Conservation (phyloP, 2,329 filamentous ascomycete species). For the Sclerotinia glacialis region DNA sequence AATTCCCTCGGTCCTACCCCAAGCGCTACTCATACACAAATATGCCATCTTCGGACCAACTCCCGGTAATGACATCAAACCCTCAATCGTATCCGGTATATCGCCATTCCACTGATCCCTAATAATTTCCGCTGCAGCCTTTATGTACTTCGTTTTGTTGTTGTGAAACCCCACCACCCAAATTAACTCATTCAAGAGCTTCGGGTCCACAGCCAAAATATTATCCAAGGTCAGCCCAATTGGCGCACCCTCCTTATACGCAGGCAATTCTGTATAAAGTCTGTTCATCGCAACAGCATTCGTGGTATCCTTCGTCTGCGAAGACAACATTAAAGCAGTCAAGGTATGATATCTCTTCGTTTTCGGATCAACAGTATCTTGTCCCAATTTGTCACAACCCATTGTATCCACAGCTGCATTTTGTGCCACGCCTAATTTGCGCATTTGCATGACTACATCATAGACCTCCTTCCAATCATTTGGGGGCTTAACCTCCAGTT, state of each 20-base stretch:
- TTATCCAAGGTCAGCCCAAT: conserved; percentile 59
- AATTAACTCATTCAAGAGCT: conserved; percentile 61
- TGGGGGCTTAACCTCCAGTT: conserved; percentile 55
- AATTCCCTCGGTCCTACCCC: conserved; percentile 57
- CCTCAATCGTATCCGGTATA: conserved; percentile 64
- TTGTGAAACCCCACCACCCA: conserved; percentile 71
- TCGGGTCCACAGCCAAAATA: conserved; percentile 58
- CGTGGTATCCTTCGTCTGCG: conserved; percentile 72
- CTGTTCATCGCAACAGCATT: conserved; percentile 65
- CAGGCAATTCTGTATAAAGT: conserved; percentile 59
- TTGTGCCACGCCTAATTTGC: conserved; percentile 53
- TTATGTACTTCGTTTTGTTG: conserved; percentile 71
- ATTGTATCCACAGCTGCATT: conserved; percentile 94
- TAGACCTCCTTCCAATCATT: conserved; percentile 85
- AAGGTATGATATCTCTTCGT: conserved; percentile 63
- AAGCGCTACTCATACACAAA: conserved; percentile 66
- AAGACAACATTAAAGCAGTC: conserved; percentile 67
- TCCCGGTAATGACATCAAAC: conserved; percentile 61
- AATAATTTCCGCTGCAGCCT: conserved; percentile 59
- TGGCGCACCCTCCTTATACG: conserved; percentile 36
- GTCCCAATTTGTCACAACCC: conserved; percentile 39
- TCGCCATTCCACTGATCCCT: conserved; percentile 58
- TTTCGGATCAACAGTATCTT: conserved; percentile 19
- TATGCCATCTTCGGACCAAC: conserved; percentile 77
- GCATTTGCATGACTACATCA: conserved; percentile 73